Evolutionary conservation across 1,139 yeast species (phyloP), one percentile per base, ranked within the genome.

Genomic region (Pichia sp.): DNA sequence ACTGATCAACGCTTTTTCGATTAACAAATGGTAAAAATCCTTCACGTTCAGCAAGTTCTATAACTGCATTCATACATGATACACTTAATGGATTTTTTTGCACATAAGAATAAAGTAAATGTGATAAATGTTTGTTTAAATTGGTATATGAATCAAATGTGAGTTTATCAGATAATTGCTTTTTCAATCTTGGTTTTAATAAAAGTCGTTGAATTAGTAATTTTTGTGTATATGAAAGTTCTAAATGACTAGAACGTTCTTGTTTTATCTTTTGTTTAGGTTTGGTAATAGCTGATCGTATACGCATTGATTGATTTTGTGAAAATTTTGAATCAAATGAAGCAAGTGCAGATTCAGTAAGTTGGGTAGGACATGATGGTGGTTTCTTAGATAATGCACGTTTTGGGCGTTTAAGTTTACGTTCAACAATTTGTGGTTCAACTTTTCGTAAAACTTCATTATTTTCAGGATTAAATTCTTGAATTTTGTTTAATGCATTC

Each of bases 171-270:
- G 41, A 16, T 39, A 43, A 3, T 44, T 35, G 38, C n/a, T 34
- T 37, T 33, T 48, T 51, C 24, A 61, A 35, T 28, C 52, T 46
- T 14, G 56, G 47, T 29, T 54, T 49, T 4, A 61, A 47, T 11
- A 61, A 29, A n/a, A 60, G 29, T n/a, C 57, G 46, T 41, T 61
- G 63, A 16, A 61, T 48, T 8, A 61, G 33, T 23, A 56, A 33
- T 41, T 60, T 60, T 30, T 57, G 57, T 10, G 47, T 43, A 30
- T 49, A 55, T 27, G 43, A 42, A 20, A 42, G 13, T 11, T 13
- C 5, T 6, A 14, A 15, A 10, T 31, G 25, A 28, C 23, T 19
- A 15, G 11, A 8, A 20, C 23, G 19, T 15, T 21, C 33, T 13
- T 9, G 20, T 21, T 15, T 27, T 14, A 10, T 8, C 10, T 28